These are phyloP conservation scores for Euphorbia celastroides DNA, from an alignment of 441 rosid genomes.

Conservation along the genomic window DNA sequence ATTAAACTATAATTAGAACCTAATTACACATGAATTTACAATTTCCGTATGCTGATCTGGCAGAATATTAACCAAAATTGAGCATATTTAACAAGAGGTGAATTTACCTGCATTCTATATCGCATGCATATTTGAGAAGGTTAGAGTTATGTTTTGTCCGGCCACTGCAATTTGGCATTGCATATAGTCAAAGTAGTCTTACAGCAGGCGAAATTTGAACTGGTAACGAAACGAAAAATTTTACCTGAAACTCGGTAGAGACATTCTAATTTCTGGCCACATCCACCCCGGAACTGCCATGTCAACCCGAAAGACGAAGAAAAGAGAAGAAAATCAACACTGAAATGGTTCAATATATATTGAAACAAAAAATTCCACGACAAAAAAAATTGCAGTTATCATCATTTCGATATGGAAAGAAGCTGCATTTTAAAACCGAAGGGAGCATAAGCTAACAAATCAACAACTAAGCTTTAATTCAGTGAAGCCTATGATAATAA, in stretches of 20 bases:
- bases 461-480: not conserved
- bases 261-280: constrained; percentile 69
- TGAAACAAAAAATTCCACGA: too few species aligned
- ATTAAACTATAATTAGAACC: not conserved
- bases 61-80: not conserved
- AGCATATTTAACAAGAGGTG: not conserved
- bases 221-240: not conserved
- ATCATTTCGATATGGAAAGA: not conserved
- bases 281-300: constrained; percentile 48
- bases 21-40: not conserved
- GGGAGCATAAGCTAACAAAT: constrained; percentile 1
- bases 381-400: too few species aligned
- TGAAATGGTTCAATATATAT: not conserved
- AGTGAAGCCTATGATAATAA: not conserved
- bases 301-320: constrained; percentile 12
- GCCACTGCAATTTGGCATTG: constrained; percentile 57
- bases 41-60: not conserved
- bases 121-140: constrained; percentile 84
- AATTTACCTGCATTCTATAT: constrained; percentile 68
- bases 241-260: constrained; percentile 91
- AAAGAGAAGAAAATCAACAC: not conserved
- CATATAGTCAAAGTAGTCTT: constrained; percentile 6
- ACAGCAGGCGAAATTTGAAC: not conserved
- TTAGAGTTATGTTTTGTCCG: constrained; percentile 52
- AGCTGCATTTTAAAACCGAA: not conserved